Evolutionary conservation across 495 filamentous ascomycete genomes (phyloP).

Genomic region (Tricharina praecox): DNA sequence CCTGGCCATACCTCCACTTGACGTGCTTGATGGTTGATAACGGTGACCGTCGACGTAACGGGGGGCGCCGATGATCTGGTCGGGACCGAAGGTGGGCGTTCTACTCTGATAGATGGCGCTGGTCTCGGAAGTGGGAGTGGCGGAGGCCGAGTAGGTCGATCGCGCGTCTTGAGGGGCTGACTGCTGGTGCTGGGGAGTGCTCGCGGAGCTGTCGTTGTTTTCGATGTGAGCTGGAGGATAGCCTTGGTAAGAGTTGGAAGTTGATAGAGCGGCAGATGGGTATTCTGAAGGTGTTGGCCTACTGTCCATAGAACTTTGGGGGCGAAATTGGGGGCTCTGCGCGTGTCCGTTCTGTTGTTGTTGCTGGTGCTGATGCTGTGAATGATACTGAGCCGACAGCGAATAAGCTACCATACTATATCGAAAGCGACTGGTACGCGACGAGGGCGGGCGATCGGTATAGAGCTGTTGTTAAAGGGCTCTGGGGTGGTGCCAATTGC

Average conservation of each 20-base stretch:
- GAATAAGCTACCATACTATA: slow-evolving; percentile 9
- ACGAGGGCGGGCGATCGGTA: too few relatives aligned
- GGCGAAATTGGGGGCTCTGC: background rate
- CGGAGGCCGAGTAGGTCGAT: slow-evolving; percentile 22
- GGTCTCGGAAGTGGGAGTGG: slow-evolving; percentile 18
- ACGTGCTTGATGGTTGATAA: slow-evolving; percentile 56
- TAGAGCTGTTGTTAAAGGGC: too few relatives aligned
- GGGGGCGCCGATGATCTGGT: slow-evolving; percentile 17
- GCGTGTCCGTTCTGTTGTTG: slow-evolving; percentile 9
- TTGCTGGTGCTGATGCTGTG: too few relatives aligned
- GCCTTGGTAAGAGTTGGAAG: slow-evolving; percentile 1
- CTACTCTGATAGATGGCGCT: slow-evolving; percentile 26
- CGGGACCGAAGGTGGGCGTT: slow-evolving; percentile 23
- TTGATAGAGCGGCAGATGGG: slow-evolving; percentile 1
- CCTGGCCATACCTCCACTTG: slow-evolving; percentile 81
- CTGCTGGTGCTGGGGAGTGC: slow-evolving; percentile 8
- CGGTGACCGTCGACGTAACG: slow-evolving; percentile 39
- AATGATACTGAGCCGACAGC: background rate
- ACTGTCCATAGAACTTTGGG: slow-evolving; percentile 4
- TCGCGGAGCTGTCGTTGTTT: slow-evolving; percentile 1
- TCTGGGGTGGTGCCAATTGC: too few relatives aligned
- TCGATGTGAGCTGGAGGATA: slow-evolving; percentile 3
- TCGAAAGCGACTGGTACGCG: too few relatives aligned
- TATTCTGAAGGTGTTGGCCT: slow-evolving; percentile 6
- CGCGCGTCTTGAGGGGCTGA: slow-evolving; percentile 21